Conservation (phyloP, 2,329 filamentous ascomycete genomes). For the Verticillium nubilum region DNA sequence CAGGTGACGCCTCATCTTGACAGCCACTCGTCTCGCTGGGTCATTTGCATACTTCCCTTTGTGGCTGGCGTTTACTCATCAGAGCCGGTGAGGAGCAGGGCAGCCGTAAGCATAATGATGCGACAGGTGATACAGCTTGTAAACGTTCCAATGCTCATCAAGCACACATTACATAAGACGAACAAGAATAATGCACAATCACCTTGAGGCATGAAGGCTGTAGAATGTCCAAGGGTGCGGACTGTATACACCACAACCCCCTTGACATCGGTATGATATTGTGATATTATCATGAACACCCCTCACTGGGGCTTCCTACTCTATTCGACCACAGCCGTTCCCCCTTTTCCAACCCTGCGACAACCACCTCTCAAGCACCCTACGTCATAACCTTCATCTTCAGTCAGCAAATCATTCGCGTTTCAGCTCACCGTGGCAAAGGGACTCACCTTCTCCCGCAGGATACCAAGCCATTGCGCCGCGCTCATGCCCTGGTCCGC, state of each 20-base stretch:
- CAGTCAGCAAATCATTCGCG: background rate
- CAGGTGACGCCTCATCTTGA: too few relatives aligned
- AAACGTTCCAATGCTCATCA: too few relatives aligned
- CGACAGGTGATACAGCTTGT: too few relatives aligned
- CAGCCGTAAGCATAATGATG: too few relatives aligned
- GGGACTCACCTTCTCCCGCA: constrained; percentile 81
- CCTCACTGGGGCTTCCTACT: background rate
- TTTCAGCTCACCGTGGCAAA: background rate
- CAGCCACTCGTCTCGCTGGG: too few relatives aligned
- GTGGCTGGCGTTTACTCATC: too few relatives aligned
- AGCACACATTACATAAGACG: too few relatives aligned
- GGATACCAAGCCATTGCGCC: constrained; percentile 83
- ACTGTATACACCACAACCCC: background rate
- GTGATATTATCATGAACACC: background rate
- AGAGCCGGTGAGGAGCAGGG: too few relatives aligned
- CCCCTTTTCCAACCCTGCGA: background rate
- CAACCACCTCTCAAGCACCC: background rate
- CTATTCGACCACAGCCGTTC: background rate
- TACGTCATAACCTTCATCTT: background rate
- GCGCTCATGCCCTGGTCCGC: constrained; percentile 91
- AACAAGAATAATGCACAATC: background rate
- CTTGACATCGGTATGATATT: background rate
- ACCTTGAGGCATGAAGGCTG: background rate
- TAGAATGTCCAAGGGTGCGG: background rate
- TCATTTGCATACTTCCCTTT: too few relatives aligned